Conservation (phyloP, 2,329 filamentous ascomycete species). For the Cytospora paraplurivora region DNA sequence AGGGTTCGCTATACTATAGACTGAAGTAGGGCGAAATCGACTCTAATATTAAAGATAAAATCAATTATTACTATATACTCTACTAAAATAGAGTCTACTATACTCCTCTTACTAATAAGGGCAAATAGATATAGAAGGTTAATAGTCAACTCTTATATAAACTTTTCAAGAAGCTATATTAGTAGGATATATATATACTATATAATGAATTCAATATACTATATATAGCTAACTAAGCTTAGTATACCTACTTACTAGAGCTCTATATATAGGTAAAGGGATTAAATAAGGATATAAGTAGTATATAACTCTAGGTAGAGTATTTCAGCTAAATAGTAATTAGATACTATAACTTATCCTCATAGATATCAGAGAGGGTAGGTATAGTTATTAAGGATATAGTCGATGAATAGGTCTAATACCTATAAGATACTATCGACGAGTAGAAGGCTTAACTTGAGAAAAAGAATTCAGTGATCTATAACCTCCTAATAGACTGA, state of each 20-base stretch:
- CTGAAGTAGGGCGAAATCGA: neutral
- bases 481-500: neutral
- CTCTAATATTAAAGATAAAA: neutral
- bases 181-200: neutral
- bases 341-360: neutral
- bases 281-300: neutral
- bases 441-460: neutral
- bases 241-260: neutral
- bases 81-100: neutral
- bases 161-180: neutral
- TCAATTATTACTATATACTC: neutral
- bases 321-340: neutral
- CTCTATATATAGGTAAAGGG: neutral
- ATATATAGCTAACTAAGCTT: neutral
- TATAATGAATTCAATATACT: neutral
- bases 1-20: neutral
- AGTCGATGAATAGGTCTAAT: neutral
- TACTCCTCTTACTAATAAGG: neutral
- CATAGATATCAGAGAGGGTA: no score
- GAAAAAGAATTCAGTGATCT: neutral
- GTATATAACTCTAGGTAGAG: neutral
- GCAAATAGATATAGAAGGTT: neutral
- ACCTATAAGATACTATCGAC: neutral
- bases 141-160: neutral
- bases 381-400: no score